Evolutionary conservation across 441 rosid genomes (phyloP), one percentile per base, ranked within the genome.

Genomic region (Daphne laureola): DNA sequence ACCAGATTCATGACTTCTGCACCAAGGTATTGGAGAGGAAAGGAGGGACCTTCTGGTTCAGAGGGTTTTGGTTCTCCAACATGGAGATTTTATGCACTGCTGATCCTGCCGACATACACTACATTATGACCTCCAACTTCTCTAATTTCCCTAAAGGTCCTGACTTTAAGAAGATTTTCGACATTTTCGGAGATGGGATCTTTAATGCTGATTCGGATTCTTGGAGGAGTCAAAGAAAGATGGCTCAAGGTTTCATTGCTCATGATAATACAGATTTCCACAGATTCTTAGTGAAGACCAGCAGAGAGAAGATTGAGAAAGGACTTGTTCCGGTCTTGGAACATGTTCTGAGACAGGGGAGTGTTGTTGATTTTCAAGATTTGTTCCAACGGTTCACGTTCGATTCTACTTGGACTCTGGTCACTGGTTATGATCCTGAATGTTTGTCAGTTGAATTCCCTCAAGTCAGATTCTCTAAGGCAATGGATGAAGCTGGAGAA

Each of bases 131-230:
- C 60, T 62, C 71, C 43, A 75, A 75, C 67, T 80, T 80, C 21
- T 43, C 46, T 2, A 78, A 75, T 31, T 80, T 62, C 59, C 76
- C 74, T 0, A 78, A 80, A 67, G 86, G 86, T 12, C 17, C 64
- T 4, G 68, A 78, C 5, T 80, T 71, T 69, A 78, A 66, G 62
- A 59, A 68, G 53, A 38, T 71, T 0, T 78, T 78, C 13, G 76
- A 80, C 8, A 59, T 73, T 42, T 58, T 75, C 43, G 82, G 82
- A 11, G 61, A 74, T 43, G 86, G 83, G 26, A 80, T 80, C 55
- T 71, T 78, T 52, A 75, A 67, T 12, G 41, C 60, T 0, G 86
- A 80, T 60, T 53, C 49, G 0, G 78, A 67, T 18, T 38, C 67
- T 17, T 73, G 81, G 84, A 67, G 54, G 55, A 62, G 48, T 40